A percentile compares a stretch with the other conserved stretches of the same genome.
Evolutionary conservation across 192 early-diverging fungal species (phyloP).

Genomic region (Gigaspora rosea): DNA sequence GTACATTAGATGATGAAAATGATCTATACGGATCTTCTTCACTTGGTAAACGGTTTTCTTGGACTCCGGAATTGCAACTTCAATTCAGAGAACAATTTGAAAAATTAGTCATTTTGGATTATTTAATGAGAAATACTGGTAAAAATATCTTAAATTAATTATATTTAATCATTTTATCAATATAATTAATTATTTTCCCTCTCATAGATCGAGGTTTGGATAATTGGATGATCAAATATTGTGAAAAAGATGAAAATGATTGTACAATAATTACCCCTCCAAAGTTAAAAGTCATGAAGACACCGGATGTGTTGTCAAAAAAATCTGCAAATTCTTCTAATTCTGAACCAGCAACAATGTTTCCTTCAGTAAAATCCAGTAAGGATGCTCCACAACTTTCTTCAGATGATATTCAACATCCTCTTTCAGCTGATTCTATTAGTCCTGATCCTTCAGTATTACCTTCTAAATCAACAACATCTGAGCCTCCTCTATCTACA

Average conservation of each 20-base stretch:
- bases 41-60: constrained; percentile 40
- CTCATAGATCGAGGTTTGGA: constrained; percentile 61
- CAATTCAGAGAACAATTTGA: constrained; percentile 74
- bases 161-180: neutral
- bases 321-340: neutral
- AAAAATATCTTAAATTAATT: constrained; percentile 43
- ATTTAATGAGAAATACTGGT: constrained; percentile 91
- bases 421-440: no score
- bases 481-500: neutral
- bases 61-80: constrained; percentile 49
- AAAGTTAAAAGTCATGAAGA: constrained; percentile 21
- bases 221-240: constrained; percentile 88
- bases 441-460: no score
- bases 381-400: no score
- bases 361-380: no score
- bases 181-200: neutral
- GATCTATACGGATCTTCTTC: constrained; percentile 23
- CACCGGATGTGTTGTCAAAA: constrained; percentile 15
- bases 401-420: no score
- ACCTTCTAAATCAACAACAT: no score
- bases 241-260: constrained; percentile 42
- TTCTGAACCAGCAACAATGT: neutral
- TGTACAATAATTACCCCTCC: constrained; percentile 26
- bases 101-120: constrained; percentile 82
- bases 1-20: neutral